These are phyloP conservation scores for Fusarium sp. DNA, from an alignment of 2,329 filamentous ascomycete species.

Conservation along the genomic window DNA sequence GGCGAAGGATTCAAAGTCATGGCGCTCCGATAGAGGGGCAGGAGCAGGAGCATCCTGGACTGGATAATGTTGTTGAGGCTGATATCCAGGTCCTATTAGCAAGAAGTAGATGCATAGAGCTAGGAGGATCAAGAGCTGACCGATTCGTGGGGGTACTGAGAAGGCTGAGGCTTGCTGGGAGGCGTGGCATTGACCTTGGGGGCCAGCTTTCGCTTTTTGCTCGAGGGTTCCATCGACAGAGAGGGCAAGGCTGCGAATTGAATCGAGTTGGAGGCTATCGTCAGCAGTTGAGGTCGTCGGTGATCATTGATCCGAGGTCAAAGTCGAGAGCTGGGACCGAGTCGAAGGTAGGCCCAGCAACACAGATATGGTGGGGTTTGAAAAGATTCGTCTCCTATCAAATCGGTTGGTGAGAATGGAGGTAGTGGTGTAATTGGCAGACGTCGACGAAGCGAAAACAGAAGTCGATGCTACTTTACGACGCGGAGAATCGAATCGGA, in stretches of 20 bases:
- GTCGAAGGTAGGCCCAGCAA: slow-evolving; percentile 14
- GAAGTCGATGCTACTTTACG: slow-evolving; percentile 24
- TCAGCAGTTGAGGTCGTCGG: slow-evolving; percentile 28
- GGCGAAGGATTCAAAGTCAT: slow-evolving; percentile 72
- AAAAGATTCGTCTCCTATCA: slow-evolving; percentile 14
- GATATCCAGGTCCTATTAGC: slow-evolving; percentile 34
- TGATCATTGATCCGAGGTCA: slow-evolving; percentile 39
- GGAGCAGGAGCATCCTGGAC: slow-evolving; percentile 50
- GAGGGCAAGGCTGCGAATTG: slow-evolving; percentile 22
- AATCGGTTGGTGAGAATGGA: slow-evolving; percentile 16
- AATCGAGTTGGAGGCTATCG: slow-evolving; percentile 29
- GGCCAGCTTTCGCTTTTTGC: slow-evolving; percentile 55
- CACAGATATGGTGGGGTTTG: background rate
- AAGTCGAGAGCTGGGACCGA: slow-evolving; percentile 1
- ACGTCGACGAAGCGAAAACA: slow-evolving; percentile 26
- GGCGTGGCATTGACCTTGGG: slow-evolving; percentile 51
- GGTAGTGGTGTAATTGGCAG: slow-evolving; percentile 11
- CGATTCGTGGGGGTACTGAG: slow-evolving; percentile 48
- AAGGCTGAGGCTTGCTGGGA: slow-evolving; percentile 45
- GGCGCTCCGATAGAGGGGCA: slow-evolving; percentile 56
- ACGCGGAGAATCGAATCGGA: slow-evolving; percentile 30
- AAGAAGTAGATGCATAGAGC: slow-evolving; percentile 23
- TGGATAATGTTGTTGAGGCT: slow-evolving; percentile 49
- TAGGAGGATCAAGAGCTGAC: slow-evolving; percentile 44
- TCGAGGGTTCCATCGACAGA: slow-evolving; percentile 53